phyloP scores from a whole-genome alignment of 2,329 filamentous ascomycete species.

The Diaporthe vexans region DNA sequence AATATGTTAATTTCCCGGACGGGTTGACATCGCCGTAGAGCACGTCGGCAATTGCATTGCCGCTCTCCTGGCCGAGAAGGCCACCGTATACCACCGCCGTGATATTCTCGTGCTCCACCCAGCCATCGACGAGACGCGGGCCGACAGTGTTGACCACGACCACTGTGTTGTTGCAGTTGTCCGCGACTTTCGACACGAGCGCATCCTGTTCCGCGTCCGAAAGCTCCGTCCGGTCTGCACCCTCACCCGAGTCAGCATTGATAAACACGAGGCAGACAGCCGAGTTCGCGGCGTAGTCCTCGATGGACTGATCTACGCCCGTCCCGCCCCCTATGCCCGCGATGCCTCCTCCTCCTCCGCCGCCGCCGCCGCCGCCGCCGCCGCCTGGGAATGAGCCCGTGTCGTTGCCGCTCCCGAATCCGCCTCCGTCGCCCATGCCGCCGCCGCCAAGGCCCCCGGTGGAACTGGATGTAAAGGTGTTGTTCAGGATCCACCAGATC shows the following conservation, averaged over 20 bases:
- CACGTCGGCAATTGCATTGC: constrained; percentile 71
- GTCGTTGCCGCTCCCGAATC: background rate
- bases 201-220: constrained; percentile 61
- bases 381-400: background rate
- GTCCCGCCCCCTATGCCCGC: constrained; percentile 30
- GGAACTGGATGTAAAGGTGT: constrained; percentile 39
- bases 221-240: constrained; percentile 43
- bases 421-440: constrained; percentile 12
- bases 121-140: constrained; percentile 70
- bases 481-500: constrained; percentile 63
- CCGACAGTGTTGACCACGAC: constrained; percentile 76
- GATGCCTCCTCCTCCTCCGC: constrained; percentile 13
- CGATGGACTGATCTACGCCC: constrained; percentile 35
- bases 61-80: constrained; percentile 73
- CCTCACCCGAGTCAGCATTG: constrained; percentile 75
- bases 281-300: constrained; percentile 41
- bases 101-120: constrained; percentile 70
- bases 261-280: constrained; percentile 71
- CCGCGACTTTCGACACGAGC: constrained; percentile 71
- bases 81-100: constrained; percentile 73
- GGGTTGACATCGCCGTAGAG: constrained; percentile 73
- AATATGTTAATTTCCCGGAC: constrained; percentile 70
- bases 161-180: constrained; percentile 76
- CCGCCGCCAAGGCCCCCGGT: constrained; percentile 24
- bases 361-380: background rate